Base-by-base conservation (phyloP, 1,139 yeast genomes). In the Meyerozyma elateridarum region DNA sequence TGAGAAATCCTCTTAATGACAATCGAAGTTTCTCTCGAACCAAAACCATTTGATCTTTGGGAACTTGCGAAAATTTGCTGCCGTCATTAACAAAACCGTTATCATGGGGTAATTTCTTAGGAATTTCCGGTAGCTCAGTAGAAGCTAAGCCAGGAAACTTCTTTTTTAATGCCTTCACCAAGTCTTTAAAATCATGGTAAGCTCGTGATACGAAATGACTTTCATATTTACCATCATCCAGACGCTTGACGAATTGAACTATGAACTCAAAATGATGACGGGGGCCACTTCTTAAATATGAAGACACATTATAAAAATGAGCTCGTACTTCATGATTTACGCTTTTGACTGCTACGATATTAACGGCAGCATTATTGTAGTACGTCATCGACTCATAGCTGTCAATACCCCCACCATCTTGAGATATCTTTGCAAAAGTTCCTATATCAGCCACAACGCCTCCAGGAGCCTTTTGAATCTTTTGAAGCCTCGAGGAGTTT, bases 1-100 rank as follows among this genome's bases (percentile, higher is more conserved):
- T 63, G 33, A 89, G 48, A 49, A 83, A 89, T 0, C 89, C 85
- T 34, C 96, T 64, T 25, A 89, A 59, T 0, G 93, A 74, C 13
- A 87, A 67, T 28, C 97, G 63, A 42, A 85, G 70, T 43, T 77
- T 79, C 52, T 89, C 97, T 27, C 67, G 49, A 6, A 45, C 46
- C 22, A 61, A 45, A 14, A 24, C 27, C 6, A 14, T 4, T 7
- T 33, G 35, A 8, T 26, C 15, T 4, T 6, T 11, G 12, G 21
- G 29, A 17, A 16, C 20, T 19, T n/a, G n/a, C n/a, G n/a, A n/a
- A n/a, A n/a, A n/a, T n/a, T n/a, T n/a, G 6, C 12, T 16, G 16
- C 17, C 33, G 15, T 20, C 32, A 9, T 24, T 37, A 12, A 15
- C 8, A 8, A 43, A 34, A 2, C 66, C 64, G 8, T 50, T 50